Evolutionary conservation across 805 yeast species (phyloP).

Genomic region (Pichia membranifaciens): DNA sequence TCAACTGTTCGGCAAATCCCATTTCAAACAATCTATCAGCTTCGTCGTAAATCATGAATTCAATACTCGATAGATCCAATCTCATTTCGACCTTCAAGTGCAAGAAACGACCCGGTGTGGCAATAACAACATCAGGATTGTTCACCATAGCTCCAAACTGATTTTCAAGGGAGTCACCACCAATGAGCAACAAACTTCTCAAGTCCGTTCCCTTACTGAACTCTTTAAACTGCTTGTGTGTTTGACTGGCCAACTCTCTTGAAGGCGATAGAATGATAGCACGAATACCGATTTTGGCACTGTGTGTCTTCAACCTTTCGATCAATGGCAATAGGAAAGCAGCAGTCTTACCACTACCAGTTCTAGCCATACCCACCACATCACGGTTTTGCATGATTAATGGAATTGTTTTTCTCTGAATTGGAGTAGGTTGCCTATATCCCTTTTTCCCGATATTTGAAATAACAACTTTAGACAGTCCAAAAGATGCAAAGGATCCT

Average conservation of each 20-base stretch:
- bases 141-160: slow-evolving; percentile 90
- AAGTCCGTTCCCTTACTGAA: slow-evolving; percentile 80
- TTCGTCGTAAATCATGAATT: slow-evolving; percentile 92
- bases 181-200: slow-evolving; percentile 75
- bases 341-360: slow-evolving; percentile 99
- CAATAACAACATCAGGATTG: slow-evolving; percentile 91
- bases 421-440: slow-evolving; percentile 93
- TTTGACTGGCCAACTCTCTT: slow-evolving; percentile 93
- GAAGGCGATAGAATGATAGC: slow-evolving; percentile 90
- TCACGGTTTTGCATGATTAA: slow-evolving; percentile 80
- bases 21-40: slow-evolving; percentile 95
- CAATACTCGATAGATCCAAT: slow-evolving; percentile 73
- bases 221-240: slow-evolving; percentile 82
- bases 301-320: slow-evolving; percentile 76
- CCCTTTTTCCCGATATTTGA: slow-evolving; percentile 78
- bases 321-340: slow-evolving; percentile 90
- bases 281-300: slow-evolving; percentile 82
- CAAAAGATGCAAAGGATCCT: slow-evolving; percentile 87
- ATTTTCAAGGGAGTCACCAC: slow-evolving; percentile 98
- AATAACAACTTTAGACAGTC: slow-evolving; percentile 67
- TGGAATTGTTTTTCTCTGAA: slow-evolving; percentile 94
- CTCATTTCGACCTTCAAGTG: slow-evolving; percentile 96
- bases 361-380: slow-evolving; percentile 99
- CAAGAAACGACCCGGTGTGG: slow-evolving; percentile 96
- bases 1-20: slow-evolving; percentile 92